These are phyloP conservation scores for Scheffersomyces parashehatae DNA, from an alignment of 1,139 yeast genomes.

Conservation along the genomic window DNA sequence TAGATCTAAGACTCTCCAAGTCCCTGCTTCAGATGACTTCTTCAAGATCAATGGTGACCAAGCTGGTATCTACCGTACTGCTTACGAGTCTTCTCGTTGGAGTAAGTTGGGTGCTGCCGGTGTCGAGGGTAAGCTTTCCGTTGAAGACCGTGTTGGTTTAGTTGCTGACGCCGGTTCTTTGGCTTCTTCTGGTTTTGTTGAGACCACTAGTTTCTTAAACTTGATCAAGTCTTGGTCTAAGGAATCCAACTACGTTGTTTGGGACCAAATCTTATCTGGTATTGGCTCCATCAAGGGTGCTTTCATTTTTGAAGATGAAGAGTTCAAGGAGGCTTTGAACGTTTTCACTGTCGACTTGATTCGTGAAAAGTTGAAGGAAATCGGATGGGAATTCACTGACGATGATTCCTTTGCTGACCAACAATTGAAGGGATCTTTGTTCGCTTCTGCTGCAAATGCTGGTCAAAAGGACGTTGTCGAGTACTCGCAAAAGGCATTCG, in stretches of 20 bases:
- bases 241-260: slow-evolving; percentile 73
- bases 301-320: slow-evolving; percentile 68
- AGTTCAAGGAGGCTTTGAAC: slow-evolving; percentile 56
- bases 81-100: slow-evolving; percentile 76
- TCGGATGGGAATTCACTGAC: slow-evolving; percentile 71
- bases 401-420: slow-evolving; percentile 70
- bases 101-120: slow-evolving; percentile 72
- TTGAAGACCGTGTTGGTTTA: slow-evolving; percentile 83
- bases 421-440: slow-evolving; percentile 73
- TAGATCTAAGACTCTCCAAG: slow-evolving; percentile 51
- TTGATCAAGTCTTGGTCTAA: slow-evolving; percentile 67
- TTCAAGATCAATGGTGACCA: slow-evolving; percentile 84
- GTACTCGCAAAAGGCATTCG: slow-evolving; percentile 58
- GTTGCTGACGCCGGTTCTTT: slow-evolving; percentile 81
- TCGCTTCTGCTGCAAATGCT: slow-evolving; percentile 64
- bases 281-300: slow-evolving; percentile 60
- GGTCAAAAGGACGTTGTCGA: slow-evolving; percentile 57
- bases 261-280: slow-evolving; percentile 67
- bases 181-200: slow-evolving; percentile 70
- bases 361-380: slow-evolving; percentile 51
- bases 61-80: slow-evolving; percentile 80
- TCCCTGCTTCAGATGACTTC: slow-evolving; percentile 39
- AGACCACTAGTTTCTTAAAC: slow-evolving; percentile 64
- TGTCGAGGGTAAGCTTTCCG: slow-evolving; percentile 61
- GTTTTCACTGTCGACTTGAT: slow-evolving; percentile 62